Conservation (phyloP, 805 yeast species). For the Wickerhamomyces strasburgensis region DNA sequence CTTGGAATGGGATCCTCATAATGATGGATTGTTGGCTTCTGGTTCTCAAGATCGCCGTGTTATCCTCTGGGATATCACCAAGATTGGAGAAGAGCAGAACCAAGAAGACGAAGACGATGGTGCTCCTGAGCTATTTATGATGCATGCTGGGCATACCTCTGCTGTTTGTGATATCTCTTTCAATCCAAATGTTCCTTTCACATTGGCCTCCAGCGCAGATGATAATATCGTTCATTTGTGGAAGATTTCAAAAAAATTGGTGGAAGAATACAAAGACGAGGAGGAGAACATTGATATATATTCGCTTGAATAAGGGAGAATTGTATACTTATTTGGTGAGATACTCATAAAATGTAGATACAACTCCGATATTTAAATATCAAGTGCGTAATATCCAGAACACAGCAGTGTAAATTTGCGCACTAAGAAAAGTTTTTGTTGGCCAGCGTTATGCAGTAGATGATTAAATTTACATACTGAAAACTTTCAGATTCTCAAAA, state of each 20-base stretch:
- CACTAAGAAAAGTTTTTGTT: too few species aligned
- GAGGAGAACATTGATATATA: conserved; percentile 18
- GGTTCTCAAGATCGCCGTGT: conserved; percentile 75
- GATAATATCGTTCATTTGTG: conserved; percentile 42
- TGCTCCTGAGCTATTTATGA: conserved; percentile 80
- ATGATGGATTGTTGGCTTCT: conserved; percentile 73
- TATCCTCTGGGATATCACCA: conserved; percentile 73
- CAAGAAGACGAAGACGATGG: conserved; percentile 92
- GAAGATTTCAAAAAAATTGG: conserved; percentile 35
- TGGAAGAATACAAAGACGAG: conserved; percentile 23
- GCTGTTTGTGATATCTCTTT: conserved; percentile 68
- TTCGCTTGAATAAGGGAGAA: conserved; percentile 16
- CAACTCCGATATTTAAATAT: too few species aligned
- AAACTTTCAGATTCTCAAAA: too few species aligned
- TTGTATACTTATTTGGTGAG: too few species aligned
- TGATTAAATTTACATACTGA: background rate
- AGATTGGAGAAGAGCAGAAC: conserved; percentile 78
- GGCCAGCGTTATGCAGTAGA: too few species aligned
- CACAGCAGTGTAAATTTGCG: too few species aligned
- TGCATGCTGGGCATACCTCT: conserved; percentile 90
- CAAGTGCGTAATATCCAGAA: too few species aligned
- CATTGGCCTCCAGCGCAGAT: conserved; percentile 53
- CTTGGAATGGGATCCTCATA: conserved; percentile 72
- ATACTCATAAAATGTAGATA: too few species aligned
- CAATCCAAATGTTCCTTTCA: conserved; percentile 69